phyloP scores from a whole-genome alignment of 495 filamentous ascomycete genomes.

The Sabuloglossum arenarium region DNA sequence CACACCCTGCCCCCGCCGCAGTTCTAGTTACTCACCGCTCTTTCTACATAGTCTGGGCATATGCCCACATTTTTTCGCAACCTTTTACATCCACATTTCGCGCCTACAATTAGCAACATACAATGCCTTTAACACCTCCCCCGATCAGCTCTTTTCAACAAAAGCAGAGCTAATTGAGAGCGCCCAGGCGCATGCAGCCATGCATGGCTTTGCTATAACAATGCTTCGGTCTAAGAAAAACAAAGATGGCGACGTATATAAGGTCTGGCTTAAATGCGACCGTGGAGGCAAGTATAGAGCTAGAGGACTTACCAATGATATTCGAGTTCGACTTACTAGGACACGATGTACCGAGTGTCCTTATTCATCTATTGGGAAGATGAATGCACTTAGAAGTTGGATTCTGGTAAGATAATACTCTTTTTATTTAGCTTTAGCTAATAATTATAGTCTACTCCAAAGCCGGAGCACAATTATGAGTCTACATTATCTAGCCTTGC shows the following conservation, averaged over 20 bases:
- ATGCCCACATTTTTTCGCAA: too few relatives aligned
- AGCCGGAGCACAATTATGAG: background rate
- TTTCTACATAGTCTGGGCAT: too few relatives aligned
- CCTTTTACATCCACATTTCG: too few relatives aligned
- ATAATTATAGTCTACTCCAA: background rate
- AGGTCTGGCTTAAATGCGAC: background rate
- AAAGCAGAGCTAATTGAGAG: too few relatives aligned
- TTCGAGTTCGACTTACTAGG: background rate
- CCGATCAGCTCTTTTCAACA: too few relatives aligned
- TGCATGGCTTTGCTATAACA: background rate
- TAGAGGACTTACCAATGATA: background rate
- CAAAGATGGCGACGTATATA: background rate
- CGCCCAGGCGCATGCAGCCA: background rate
- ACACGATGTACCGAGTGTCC: background rate
- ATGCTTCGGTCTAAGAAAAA: background rate
- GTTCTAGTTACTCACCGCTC: too few relatives aligned
- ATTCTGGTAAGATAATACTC: background rate
- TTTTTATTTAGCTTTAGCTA: background rate
- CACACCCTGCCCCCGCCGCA: too few relatives aligned
- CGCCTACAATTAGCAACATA: too few relatives aligned
- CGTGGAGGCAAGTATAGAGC: background rate
- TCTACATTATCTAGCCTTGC: background rate
- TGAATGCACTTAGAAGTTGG: background rate
- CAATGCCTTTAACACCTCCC: too few relatives aligned
- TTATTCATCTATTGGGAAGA: background rate